Conservation (phyloP, 2,329 filamentous ascomycete genomes). For the Aspergillus texensis region DNA sequence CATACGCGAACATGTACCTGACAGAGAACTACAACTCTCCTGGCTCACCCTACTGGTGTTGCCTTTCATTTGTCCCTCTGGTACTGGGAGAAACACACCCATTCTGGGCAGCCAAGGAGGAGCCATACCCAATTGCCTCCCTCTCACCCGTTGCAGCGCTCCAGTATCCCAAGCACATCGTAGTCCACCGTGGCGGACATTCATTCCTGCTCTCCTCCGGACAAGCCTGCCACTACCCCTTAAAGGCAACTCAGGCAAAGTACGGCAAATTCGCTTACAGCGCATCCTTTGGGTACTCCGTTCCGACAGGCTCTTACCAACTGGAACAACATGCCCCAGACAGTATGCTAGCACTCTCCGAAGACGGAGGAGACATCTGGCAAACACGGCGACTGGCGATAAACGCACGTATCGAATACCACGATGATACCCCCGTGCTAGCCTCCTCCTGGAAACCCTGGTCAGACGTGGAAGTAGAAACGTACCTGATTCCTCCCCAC, state of each 20-base stretch:
- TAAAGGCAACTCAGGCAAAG: slow-evolving; percentile 80
- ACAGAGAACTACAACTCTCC: slow-evolving; percentile 85
- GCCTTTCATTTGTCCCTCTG: slow-evolving; percentile 74
- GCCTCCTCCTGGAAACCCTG: slow-evolving; percentile 73
- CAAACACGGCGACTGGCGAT: slow-evolving; percentile 71
- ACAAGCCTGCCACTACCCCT: slow-evolving; percentile 79
- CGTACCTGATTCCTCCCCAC: slow-evolving; percentile 39
- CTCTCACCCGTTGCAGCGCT: slow-evolving; percentile 65
- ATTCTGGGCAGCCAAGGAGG: slow-evolving; percentile 73
- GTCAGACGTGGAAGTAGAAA: slow-evolving; percentile 53
- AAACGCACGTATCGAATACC: slow-evolving; percentile 63
- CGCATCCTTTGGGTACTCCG: slow-evolving; percentile 74
- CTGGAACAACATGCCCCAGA: slow-evolving; percentile 77
- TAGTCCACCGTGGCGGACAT: slow-evolving; percentile 71
- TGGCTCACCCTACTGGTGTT: slow-evolving; percentile 74
- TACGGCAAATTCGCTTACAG: slow-evolving; percentile 80
- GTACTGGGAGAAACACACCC: slow-evolving; percentile 70
- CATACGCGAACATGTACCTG: slow-evolving; percentile 79
- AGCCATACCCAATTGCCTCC: slow-evolving; percentile 58
- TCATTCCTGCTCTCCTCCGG: slow-evolving; percentile 75
- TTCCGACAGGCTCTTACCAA: slow-evolving; percentile 73
- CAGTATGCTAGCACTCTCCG: slow-evolving; percentile 73
- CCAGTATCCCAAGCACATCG: slow-evolving; percentile 72
- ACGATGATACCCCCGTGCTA: slow-evolving; percentile 60
- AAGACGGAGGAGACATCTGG: slow-evolving; percentile 78